Conservation (phyloP, 352 stramenopile genomes). For the Detonula confervacea region DNA sequence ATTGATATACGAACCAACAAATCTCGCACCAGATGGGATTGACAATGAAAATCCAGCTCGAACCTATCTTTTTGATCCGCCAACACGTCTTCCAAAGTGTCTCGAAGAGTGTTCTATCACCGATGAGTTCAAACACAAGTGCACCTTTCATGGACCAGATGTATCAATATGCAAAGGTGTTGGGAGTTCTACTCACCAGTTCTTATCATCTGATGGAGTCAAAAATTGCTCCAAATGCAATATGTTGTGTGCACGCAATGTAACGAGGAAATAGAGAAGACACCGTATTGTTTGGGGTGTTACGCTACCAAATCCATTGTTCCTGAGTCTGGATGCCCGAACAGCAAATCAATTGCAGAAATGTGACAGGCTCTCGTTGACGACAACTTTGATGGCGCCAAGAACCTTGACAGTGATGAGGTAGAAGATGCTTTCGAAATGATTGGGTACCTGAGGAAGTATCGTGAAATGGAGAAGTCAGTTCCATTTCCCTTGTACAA, state of each 20-base stretch:
- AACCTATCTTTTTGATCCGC: background rate
- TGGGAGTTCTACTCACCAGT: background rate
- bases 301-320: background rate
- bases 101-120: background rate
- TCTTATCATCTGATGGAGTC: too few relatives aligned
- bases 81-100: too few relatives aligned
- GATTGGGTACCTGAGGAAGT: background rate
- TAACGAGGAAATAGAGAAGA: background rate
- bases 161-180: background rate
- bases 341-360: background rate
- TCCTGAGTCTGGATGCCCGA: background rate
- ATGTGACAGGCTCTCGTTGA: background rate
- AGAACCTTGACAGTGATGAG: too few relatives aligned
- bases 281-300: background rate
- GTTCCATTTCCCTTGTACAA: constrained; percentile 10
- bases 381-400: too few relatives aligned
- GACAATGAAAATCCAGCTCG: background rate
- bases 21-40: background rate
- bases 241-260: background rate
- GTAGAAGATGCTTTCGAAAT: constrained; percentile 6
- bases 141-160: background rate
- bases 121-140: background rate
- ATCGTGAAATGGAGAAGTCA: background rate
- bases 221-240: too few relatives aligned
- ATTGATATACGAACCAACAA: constrained; percentile 13